A percentile compares a stretch with the other conserved stretches of the same genome.
Conservation (phyloP, 2,329 filamentous ascomycete genomes). For the Aspergillus sp. region DNA sequence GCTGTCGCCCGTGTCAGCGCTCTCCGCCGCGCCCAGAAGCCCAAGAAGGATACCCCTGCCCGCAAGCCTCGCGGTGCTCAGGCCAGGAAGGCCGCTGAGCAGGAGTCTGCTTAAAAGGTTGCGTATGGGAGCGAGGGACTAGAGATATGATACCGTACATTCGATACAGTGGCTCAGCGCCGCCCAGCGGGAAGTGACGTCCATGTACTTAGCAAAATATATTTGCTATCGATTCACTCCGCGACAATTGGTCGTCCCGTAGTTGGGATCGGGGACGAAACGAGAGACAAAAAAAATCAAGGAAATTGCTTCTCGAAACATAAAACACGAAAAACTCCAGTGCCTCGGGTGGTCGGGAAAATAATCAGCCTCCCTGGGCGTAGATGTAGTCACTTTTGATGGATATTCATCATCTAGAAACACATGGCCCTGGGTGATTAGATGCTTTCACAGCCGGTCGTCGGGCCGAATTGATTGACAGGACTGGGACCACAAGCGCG, state of each 20-base stretch:
- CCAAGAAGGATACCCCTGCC: conserved; percentile 75
- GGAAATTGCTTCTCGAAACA: conserved; percentile 10
- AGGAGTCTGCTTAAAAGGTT: conserved; percentile 41
- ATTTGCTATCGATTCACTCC: conserved; percentile 22
- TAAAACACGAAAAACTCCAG: not conserved
- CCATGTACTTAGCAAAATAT: conserved; percentile 38
- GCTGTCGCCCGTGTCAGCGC: conserved; percentile 88
- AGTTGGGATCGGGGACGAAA: conserved; percentile 20
- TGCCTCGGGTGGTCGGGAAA: conserved; percentile 19
- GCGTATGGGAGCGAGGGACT: conserved; percentile 7
- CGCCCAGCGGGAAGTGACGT: conserved; percentile 31
- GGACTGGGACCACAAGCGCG: conserved; percentile 11
- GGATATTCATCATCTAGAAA: not conserved
- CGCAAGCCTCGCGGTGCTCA: conserved; percentile 78
- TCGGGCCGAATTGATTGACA: conserved; percentile 32
- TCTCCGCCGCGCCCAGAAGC: conserved; percentile 77
- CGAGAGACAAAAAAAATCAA: conserved; percentile 20
- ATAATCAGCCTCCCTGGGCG: conserved; percentile 22
- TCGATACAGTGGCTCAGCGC: conserved; percentile 28
- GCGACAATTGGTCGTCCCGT: conserved; percentile 11
- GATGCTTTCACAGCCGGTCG: conserved; percentile 22
- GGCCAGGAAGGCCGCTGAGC: conserved; percentile 68
- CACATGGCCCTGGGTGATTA: not conserved
- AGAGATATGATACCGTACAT: conserved; percentile 20
- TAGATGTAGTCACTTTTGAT: not conserved